Evolutionary conservation across 805 yeast genomes (phyloP), one percentile per base, ranked within the genome.

Genomic region (Starmerella sirachaensis): DNA sequence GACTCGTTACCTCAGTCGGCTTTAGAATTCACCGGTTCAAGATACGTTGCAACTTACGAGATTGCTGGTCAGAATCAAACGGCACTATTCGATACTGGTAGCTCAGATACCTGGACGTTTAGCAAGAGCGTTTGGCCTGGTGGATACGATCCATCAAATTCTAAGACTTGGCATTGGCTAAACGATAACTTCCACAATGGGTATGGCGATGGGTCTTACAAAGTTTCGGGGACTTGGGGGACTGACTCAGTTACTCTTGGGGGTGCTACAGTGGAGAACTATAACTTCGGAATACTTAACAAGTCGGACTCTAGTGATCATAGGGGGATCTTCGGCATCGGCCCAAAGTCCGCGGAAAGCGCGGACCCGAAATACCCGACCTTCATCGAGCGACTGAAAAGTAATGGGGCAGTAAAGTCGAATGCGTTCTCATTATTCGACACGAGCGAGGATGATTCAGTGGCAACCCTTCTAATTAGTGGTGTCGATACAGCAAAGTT

Each of bases 241-340:
- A 54, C 61, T 27, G 95, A 84, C 50, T 60, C 62, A 29, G 64
- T 84, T 6, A 46, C 50, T 1, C 48, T 82, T 35, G 72, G 73
- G 31, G 70, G 66, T 36, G 70, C 66, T 33, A 57, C 68, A 10
- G 58, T 65, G 2, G 63, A 78, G 6, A 46, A 63, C 1, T 58
- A 77, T 26, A 72, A 81, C 5, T 69, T 85, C 56, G 95, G 88
- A 1, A 72, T 81, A 13, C 84, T 79, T 5, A 73, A 76, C 52
- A 55, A 58, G 25, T 68, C 84, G 2, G 70, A 72, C 41, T 72
- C 85, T 5, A 56, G 70, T 37, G 38, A 34, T 11, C 13, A 29
- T 10, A 20, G 21, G 2, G 49, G 45, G 8, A 50, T 60, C 18
- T 43, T 60, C 40, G 64, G 63, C 10, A 50, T 59, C 21, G 62